Evolutionary conservation across 2,329 filamentous ascomycete genomes (phyloP).

Genomic region (Zymoseptoria brevis): DNA sequence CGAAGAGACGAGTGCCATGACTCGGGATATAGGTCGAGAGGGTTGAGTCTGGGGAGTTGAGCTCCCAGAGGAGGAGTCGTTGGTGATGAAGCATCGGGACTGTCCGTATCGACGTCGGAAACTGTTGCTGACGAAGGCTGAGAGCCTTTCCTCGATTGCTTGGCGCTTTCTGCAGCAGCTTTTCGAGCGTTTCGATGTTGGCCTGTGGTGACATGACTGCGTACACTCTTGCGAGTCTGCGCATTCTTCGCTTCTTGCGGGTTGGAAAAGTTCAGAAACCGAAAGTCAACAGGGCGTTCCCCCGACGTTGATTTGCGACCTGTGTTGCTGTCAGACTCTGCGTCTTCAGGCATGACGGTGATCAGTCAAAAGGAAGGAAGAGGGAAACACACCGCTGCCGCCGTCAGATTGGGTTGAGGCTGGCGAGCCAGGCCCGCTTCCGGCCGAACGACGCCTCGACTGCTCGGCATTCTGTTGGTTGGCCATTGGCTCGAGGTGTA

Average conservation of each 20-base stretch:
- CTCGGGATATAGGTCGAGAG: slow-evolving; percentile 31
- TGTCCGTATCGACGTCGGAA: slow-evolving; percentile 17
- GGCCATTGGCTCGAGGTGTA: slow-evolving; percentile 10
- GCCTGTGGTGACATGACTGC: slow-evolving; percentile 27
- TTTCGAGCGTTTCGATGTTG: slow-evolving; percentile 17
- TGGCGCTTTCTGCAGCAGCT: slow-evolving; percentile 8
- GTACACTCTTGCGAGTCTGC: slow-evolving; percentile 27
- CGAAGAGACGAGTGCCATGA: slow-evolving; percentile 31
- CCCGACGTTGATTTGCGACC: slow-evolving; percentile 19
- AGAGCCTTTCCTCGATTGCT: slow-evolving; percentile 2
- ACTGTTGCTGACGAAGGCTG: slow-evolving; percentile 4
- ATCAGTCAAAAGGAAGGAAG: slow-evolving; percentile 3
- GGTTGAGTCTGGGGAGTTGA: slow-evolving; percentile 20
- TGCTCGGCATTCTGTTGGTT: slow-evolving; percentile 28
- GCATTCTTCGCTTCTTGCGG: slow-evolving; percentile 28
- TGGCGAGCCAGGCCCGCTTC: slow-evolving; percentile 19
- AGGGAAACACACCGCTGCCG: slow-evolving; percentile 14
- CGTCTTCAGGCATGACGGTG: slow-evolving; percentile 8
- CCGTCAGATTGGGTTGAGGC: slow-evolving; percentile 22
- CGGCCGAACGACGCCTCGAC: slow-evolving; percentile 16
- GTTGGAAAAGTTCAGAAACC: slow-evolving; percentile 30
- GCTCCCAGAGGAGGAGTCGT: slow-evolving; percentile 7
- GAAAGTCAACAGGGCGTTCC: slow-evolving; percentile 24
- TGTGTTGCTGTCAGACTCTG: slow-evolving; percentile 9
- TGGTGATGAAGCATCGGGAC: slow-evolving; percentile 18